phyloP scores from a whole-genome alignment of 306 rosid species.

The Citrullus amarus region DNA sequence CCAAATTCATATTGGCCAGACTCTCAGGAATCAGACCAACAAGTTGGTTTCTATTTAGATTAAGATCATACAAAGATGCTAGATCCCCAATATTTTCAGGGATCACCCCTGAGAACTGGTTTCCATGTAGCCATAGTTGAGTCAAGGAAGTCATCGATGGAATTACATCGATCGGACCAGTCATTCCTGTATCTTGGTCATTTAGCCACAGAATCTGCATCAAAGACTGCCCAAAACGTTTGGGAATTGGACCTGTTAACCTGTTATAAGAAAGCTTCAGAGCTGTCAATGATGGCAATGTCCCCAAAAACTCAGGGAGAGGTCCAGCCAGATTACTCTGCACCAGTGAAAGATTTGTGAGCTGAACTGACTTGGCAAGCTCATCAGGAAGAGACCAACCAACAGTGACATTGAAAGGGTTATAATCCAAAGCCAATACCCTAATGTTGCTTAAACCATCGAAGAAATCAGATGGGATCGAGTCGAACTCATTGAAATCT shows the following conservation, averaged over 20 bases:
- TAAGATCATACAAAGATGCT: constrained; percentile 52
- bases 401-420: constrained; percentile 36
- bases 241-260: constrained; percentile 41
- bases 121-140: constrained; percentile 77
- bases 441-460: constrained; percentile 37
- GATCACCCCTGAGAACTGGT: constrained; percentile 51
- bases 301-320: constrained; percentile 53
- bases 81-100: constrained; percentile 51
- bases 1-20: constrained; percentile 49
- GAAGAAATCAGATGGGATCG: constrained; percentile 64
- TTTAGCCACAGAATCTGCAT: constrained; percentile 76
- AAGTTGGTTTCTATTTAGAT: constrained; percentile 54
- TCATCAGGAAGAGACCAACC: constrained; percentile 67
- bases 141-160: constrained; percentile 47
- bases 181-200: constrained; percentile 48
- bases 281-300: constrained; percentile 41
- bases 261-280: constrained; percentile 52
- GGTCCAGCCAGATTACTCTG: constrained; percentile 52
- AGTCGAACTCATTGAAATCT: constrained; percentile 54
- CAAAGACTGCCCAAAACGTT: constrained; percentile 41
- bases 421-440: constrained; percentile 57
- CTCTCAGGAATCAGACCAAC: constrained; percentile 51
- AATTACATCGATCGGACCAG: constrained; percentile 48
- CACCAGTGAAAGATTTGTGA: constrained; percentile 49
- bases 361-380: constrained; percentile 43